Evolutionary conservation across 1,284 basidiomycete genomes (phyloP).

Genomic region (Trametes sp.): DNA sequence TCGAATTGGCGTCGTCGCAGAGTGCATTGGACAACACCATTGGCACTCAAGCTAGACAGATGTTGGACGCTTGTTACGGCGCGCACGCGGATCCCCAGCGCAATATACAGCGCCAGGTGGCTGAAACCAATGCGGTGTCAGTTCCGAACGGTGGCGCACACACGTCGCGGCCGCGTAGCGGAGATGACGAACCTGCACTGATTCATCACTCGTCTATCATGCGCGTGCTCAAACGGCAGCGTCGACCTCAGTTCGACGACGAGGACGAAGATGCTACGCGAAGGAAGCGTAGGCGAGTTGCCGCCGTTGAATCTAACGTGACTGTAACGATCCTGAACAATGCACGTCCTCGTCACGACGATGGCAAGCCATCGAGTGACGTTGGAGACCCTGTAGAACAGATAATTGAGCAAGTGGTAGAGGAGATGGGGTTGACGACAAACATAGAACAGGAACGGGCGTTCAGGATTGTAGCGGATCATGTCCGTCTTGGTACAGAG

Average conservation of each 20-base stretch:
- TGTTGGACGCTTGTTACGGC: background rate
- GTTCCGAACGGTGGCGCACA: too few species aligned
- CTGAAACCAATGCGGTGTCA: too few species aligned
- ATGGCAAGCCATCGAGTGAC: too few species aligned
- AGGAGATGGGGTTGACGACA: background rate
- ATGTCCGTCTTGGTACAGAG: background rate
- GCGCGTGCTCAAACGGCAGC: background rate
- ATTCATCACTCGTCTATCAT: background rate
- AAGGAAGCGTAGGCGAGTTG: too few species aligned
- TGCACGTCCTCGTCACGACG: too few species aligned
- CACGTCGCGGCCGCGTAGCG: background rate
- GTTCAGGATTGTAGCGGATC: conserved; percentile 5
- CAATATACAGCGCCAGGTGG: too few species aligned
- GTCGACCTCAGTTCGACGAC: too few species aligned
- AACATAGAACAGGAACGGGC: conserved; percentile 9
- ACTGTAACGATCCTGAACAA: too few species aligned
- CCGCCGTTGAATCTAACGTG: too few species aligned
- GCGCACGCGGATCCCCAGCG: background rate
- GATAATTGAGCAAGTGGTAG: background rate
- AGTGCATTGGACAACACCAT: background rate
- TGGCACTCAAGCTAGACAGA: background rate
- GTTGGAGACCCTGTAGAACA: too few species aligned
- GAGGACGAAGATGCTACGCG: too few species aligned
- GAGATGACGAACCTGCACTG: background rate
- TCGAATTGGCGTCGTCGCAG: background rate